These are phyloP conservation scores for Fagopyrum homotropicum DNA, from an alignment of 148 eudicot genomes.

Conservation along the genomic window DNA sequence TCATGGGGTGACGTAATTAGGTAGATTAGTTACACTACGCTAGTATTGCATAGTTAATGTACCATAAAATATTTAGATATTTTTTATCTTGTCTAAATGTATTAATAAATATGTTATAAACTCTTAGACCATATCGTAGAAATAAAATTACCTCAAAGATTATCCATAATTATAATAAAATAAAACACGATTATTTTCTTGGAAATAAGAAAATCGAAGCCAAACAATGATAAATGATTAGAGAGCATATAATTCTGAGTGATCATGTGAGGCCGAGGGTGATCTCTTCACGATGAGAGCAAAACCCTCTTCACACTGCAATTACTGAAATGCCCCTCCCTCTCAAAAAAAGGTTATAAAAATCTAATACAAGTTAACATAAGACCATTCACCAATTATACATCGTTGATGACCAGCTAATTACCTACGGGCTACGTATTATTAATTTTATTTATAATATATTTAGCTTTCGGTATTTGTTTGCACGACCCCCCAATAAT, in stretches of 20 bases:
- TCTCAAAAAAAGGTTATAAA: not conserved
- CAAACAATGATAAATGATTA: not conserved
- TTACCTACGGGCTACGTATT: not conserved
- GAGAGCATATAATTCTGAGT: not conserved
- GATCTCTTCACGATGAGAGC: constrained; percentile 10
- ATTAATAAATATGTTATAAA: not conserved
- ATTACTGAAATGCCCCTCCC: not conserved
- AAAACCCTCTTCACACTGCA: not conserved
- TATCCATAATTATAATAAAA: not conserved
- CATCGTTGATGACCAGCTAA: not conserved
- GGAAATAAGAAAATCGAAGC: not conserved
- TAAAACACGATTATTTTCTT: not conserved
- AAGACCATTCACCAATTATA: not conserved
- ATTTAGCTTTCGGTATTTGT: constrained; percentile 11
- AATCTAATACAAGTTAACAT: not conserved
- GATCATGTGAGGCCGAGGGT: constrained; percentile 5
- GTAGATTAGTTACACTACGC: not conserved
- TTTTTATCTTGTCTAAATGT: not conserved
- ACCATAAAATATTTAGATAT: not conserved
- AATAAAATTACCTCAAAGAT: not conserved
- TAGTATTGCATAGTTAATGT: not conserved
- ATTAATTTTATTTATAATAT: not conserved
- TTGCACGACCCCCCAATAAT: constrained; percentile 9
- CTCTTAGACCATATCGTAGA: not conserved
- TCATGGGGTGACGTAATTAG: not conserved